Evolutionary conservation across 768 basidiomycete genomes (phyloP).

Genomic region (Strobilomyces echinocephalus): DNA sequence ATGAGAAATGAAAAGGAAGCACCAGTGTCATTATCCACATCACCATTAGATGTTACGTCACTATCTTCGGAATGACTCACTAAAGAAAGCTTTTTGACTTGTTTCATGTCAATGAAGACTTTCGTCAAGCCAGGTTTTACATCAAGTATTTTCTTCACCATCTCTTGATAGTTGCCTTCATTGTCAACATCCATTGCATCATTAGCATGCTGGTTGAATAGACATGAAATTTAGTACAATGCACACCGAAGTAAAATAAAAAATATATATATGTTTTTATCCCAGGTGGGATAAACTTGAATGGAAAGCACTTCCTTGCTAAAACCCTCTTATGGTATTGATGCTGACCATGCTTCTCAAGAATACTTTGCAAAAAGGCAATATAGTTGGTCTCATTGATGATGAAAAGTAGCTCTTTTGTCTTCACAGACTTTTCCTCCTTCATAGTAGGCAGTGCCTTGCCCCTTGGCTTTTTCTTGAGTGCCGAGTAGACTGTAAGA

Average conservation of each 20-base stretch:
- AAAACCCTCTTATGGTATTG: background rate
- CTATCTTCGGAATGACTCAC: background rate
- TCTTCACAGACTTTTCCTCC: no score
- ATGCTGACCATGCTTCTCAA: conserved; percentile 7
- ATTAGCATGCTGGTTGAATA: background rate
- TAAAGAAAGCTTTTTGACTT: background rate
- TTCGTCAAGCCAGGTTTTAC: no score
- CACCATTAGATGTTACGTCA: background rate
- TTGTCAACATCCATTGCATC: conserved; percentile 12
- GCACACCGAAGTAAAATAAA: background rate
- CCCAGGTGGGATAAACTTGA: conserved; percentile 8
- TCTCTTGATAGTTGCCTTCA: conserved; percentile 9
- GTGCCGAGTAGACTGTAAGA: no score
- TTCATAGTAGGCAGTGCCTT: no score
- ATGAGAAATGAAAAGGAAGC: no score
- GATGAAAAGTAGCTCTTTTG: background rate
- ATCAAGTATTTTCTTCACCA: no score
- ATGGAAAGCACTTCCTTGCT: background rate
- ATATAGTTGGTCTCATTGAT: background rate
- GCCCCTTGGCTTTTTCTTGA: no score
- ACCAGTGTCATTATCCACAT: no score
- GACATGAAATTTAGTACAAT: no score
- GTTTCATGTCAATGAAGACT: conserved; percentile 4
- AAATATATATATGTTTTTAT: conserved; percentile 3
- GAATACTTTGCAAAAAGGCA: conserved; percentile 3